Base-by-base conservation (phyloP, 371 early-diverging fungal species). In the Apophysomyces ossiformis region DNA sequence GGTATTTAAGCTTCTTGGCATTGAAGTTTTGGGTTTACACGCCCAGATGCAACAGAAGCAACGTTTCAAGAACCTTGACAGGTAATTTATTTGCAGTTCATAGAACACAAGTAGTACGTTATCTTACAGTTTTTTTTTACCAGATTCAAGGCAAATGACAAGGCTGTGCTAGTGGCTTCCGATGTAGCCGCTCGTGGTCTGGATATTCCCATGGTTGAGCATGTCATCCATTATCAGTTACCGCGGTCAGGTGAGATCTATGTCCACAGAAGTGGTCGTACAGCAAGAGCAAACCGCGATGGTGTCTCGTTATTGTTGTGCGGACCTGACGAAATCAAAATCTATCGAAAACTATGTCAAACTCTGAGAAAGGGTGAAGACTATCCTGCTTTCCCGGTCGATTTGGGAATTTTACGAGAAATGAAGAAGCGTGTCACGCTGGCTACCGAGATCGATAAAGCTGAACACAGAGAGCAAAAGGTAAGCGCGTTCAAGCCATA, bases 41-140 rank as follows among this genome's bases (percentile, higher is more conserved):
- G 95, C 96, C 4, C 92, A 96, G 75, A 94, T 96, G 95, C 95
- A 96, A 74, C 97, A 97, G 79, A 86, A 92, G 45, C 96, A 96
- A 78, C 89, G 98, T 50, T 85, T 97, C 62, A 95, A 94, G 82
- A 95, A 90, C 70, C 74, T 98, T 39, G 98, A 98, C 61, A 70
- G 94, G 79, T 85, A 73, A 46, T 39, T 4, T 36, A 45, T 50
- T 7, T 5, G 16, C 11, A 0, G 9, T 5, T 6, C n/a, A 50
- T 18, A n/a, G 11, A 13, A 47, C n/a, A 46, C 32, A 26, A 2
- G 1, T 26, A 26, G 32, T 3, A 26, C 32, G 32, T 26, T 26
- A 26, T 26, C 32, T 26, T 26, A 26, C 32, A 26, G 32, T 26
- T 26, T 26, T 26, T 26, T 3, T 26, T 26, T 26, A 26, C 32